A percentile compares a stretch with the other conserved stretches of the same genome.
phyloP scores from a whole-genome alignment of 2,329 filamentous ascomycete genomes.

The Trichoderma asperellum region DNA sequence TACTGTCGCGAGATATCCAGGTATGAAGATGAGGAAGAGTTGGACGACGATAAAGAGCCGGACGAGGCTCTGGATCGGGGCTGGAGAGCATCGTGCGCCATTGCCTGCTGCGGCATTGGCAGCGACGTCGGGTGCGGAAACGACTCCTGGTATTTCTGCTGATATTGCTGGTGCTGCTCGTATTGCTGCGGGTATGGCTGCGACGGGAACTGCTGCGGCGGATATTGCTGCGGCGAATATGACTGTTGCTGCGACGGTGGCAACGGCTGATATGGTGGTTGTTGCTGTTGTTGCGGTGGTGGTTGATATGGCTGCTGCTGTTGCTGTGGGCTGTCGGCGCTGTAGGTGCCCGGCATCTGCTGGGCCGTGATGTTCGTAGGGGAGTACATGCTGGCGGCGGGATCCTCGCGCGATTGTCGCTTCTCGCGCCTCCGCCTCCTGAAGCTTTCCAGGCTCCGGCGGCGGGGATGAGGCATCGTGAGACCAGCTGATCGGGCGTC shows the following conservation, averaged over 20 bases:
- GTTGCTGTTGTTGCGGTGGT: conserved; percentile 30
- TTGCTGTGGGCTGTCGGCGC: conserved; percentile 24
- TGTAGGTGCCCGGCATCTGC: conserved; percentile 26
- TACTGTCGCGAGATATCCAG: conserved; percentile 67
- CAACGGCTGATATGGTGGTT: conserved; percentile 28
- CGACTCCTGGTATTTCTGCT: conserved; percentile 30
- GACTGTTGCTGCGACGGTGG: conserved; percentile 29
- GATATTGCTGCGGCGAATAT: conserved; percentile 4
- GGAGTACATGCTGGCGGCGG: conserved; percentile 32
- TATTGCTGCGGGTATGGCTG: not conserved
- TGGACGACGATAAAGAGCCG: conserved; percentile 47
- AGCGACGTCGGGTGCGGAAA: conserved; percentile 9
- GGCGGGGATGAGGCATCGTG: conserved; percentile 61
- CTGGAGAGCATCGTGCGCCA: conserved; percentile 15
- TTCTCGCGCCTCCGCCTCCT: conserved; percentile 51
- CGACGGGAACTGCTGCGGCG: not conserved
- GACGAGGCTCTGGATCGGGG: conserved; percentile 39
- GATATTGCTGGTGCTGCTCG: conserved; percentile 30
- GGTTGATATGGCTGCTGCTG: conserved; percentile 20
- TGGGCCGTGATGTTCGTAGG: conserved; percentile 28
- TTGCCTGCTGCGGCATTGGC: conserved; percentile 16
- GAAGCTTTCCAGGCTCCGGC: conserved; percentile 60
- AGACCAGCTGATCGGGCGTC: conserved; percentile 34
- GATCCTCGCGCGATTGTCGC: conserved; percentile 41
- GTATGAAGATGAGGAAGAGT: conserved; percentile 60